Percentiles rank a stretch among this genome's conserved stretches.
These are phyloP conservation scores for Nidula microcarpa DNA, from an alignment of 768 basidiomycete genomes.

Conservation along the genomic window DNA sequence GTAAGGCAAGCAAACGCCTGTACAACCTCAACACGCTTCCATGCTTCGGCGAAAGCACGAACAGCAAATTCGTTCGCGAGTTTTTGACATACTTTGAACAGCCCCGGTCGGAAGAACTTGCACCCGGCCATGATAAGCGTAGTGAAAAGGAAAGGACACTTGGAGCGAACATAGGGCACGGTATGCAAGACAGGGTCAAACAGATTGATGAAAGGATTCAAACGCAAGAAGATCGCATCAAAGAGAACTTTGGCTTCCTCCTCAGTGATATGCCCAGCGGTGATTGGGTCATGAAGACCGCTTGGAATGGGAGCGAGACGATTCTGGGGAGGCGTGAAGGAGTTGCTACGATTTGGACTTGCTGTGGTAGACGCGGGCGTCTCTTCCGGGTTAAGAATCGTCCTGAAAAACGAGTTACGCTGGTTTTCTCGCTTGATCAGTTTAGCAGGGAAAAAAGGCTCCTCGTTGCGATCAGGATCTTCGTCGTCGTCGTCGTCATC, in stretches of 20 bases:
- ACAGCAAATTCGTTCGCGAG: slow-evolving; percentile 74
- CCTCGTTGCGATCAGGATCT: slow-evolving; percentile 56
- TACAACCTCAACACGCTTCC: slow-evolving; percentile 81
- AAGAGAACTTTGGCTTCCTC: slow-evolving; percentile 70
- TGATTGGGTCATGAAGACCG: slow-evolving; percentile 63
- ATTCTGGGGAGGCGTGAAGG: slow-evolving; percentile 36
- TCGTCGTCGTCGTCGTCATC: slow-evolving; percentile 68
- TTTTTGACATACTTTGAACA: slow-evolving; percentile 65
- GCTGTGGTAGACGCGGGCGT: slow-evolving; percentile 29
- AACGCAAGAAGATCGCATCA: slow-evolving; percentile 74
- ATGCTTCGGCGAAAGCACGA: slow-evolving; percentile 73
- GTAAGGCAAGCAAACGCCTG: slow-evolving; percentile 88
- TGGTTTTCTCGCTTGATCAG: slow-evolving; percentile 70
- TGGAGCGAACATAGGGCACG: slow-evolving; percentile 70
- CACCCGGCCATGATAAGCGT: slow-evolving; percentile 79
- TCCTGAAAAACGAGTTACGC: slow-evolving; percentile 77
- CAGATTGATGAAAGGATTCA: slow-evolving; percentile 87
- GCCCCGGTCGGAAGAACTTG: slow-evolving; percentile 75
- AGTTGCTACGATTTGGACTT: slow-evolving; percentile 27
- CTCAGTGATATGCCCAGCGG: slow-evolving; percentile 67
- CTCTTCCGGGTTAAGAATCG: slow-evolving; percentile 75
- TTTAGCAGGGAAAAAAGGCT: slow-evolving; percentile 68
- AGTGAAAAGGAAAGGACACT: slow-evolving; percentile 82
- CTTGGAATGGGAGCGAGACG: slow-evolving; percentile 31
- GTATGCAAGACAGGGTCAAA: slow-evolving; percentile 89